phyloP scores from a whole-genome alignment of 352 stramenopile species.

The Pythium dissimile region DNA sequence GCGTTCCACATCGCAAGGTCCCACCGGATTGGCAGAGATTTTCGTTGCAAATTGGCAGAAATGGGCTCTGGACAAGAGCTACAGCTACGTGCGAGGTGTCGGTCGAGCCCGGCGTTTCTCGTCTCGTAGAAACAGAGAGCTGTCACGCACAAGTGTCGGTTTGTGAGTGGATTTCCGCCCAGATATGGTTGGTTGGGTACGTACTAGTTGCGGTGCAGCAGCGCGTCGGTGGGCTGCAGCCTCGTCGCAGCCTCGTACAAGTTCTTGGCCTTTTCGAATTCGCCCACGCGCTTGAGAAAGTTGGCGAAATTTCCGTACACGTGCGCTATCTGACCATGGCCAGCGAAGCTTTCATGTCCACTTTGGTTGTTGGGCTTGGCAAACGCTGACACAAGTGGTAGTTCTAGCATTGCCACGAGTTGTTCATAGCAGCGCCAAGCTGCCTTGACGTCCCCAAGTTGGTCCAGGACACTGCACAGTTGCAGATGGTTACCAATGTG shows the following conservation, averaged over 20 bases:
- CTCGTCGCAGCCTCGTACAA: conserved; percentile 18
- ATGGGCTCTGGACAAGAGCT: not conserved
- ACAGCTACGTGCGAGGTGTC: not conserved
- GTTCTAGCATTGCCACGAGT: conserved; percentile 4
- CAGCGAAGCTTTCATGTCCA: not conserved
- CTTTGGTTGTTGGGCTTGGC: not conserved
- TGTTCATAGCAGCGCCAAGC: conserved; percentile 13
- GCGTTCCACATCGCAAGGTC: not conserved
- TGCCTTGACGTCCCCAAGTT: not conserved
- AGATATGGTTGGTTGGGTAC: not conserved
- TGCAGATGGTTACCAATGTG: conserved; percentile 23
- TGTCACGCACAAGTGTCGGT: not conserved
- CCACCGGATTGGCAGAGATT: not conserved
- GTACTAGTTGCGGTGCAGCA: conserved; percentile 23
- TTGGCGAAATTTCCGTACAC: conserved; percentile 25
- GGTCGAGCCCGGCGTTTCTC: not conserved
- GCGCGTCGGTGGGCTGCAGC: conserved; percentile 3
- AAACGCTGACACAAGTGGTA: not conserved
- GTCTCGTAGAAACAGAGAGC: not conserved
- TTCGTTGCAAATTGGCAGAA: not conserved
- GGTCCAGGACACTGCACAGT: conserved; percentile 13
- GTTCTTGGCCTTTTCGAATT: conserved; percentile 11
- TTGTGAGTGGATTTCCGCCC: too few species aligned
- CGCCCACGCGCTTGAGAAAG: conserved; percentile 2
- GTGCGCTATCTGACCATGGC: conserved; percentile 1